Percentiles rank a stretch among this genome's conserved stretches.
phyloP scores from a whole-genome alignment of 2,329 filamentous ascomycete species.

The Nemania sp. region DNA sequence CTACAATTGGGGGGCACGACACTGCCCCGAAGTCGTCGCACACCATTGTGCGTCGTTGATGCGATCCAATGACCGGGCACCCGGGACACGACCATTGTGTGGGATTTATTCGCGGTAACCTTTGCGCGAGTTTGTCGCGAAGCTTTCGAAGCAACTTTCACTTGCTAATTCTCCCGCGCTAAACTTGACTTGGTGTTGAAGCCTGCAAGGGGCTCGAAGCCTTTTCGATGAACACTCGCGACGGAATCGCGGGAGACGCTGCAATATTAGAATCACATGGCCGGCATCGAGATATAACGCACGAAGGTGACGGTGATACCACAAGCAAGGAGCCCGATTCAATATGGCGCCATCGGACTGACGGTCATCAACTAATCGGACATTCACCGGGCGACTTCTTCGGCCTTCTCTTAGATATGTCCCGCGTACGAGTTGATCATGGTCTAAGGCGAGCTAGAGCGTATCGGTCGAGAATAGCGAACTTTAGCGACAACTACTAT shows the following conservation, averaged over 20 bases:
- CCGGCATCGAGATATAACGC: constrained; percentile 3
- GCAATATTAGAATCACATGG: not conserved
- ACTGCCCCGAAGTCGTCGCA: not conserved
- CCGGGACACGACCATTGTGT: not conserved
- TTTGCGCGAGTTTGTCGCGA: not conserved
- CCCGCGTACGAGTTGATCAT: constrained; percentile 5
- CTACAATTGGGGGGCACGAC: no score
- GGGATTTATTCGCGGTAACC: not conserved
- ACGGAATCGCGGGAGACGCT: constrained; percentile 2
- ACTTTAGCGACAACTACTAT: constrained; percentile 35
- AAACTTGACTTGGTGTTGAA: not conserved
- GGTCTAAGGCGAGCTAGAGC: constrained; percentile 12
- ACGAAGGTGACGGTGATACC: not conserved
- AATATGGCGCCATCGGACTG: not conserved
- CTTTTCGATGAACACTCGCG: constrained; percentile 15
- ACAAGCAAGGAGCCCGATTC: not conserved
- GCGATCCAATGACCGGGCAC: constrained; percentile 6
- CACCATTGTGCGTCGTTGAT: not conserved
- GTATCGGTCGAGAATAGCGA: constrained; percentile 6
- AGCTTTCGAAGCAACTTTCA: not conserved
- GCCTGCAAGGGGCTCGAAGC: not conserved
- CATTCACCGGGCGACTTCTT: not conserved
- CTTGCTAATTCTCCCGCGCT: not conserved
- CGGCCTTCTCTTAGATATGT: not conserved
- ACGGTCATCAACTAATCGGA: not conserved